These are phyloP conservation scores for Penicillium sp. DNA, from an alignment of 2,329 filamentous ascomycete genomes.

Conservation along the genomic window DNA sequence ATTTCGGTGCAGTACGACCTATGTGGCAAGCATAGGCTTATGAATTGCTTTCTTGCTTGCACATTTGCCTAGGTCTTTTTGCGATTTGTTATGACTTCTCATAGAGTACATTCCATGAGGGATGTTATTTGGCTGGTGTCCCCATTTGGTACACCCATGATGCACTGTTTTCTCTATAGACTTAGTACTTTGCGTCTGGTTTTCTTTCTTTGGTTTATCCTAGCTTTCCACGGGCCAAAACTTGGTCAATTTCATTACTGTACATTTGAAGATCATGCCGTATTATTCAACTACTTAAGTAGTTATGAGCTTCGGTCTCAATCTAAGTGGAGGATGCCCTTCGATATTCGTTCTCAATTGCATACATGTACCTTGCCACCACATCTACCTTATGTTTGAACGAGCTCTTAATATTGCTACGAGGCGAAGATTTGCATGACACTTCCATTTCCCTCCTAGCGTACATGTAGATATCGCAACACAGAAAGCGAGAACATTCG, in stretches of 20 bases:
- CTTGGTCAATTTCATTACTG: neutral
- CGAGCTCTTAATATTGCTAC: neutral
- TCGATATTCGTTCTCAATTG: neutral
- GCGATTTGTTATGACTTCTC: neutral
- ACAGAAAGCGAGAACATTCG: neutral
- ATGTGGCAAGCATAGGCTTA: neutral
- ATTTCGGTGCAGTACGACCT: neutral
- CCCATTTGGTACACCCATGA: conserved; percentile 5
- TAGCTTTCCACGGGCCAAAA: neutral
- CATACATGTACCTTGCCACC: too few species aligned
- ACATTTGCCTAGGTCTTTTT: neutral
- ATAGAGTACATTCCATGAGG: conserved; percentile 9
- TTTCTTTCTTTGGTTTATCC: neutral
- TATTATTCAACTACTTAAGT: neutral
- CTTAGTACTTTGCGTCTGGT: conserved; percentile 14
- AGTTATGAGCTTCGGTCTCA: neutral
- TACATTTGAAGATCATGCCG: neutral
- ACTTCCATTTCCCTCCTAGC: neutral
- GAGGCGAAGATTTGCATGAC: neutral
- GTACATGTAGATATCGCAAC: neutral
- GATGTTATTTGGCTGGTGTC: conserved; percentile 7
- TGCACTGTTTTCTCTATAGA: conserved; percentile 15
- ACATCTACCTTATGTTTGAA: neutral
- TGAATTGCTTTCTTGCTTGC: neutral
- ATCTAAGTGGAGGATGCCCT: neutral